Percentiles rank a stretch among this genome's conserved stretches.
Conservation (phyloP, 129 eudicot genomes). For the Flaveria linearis region DNA sequence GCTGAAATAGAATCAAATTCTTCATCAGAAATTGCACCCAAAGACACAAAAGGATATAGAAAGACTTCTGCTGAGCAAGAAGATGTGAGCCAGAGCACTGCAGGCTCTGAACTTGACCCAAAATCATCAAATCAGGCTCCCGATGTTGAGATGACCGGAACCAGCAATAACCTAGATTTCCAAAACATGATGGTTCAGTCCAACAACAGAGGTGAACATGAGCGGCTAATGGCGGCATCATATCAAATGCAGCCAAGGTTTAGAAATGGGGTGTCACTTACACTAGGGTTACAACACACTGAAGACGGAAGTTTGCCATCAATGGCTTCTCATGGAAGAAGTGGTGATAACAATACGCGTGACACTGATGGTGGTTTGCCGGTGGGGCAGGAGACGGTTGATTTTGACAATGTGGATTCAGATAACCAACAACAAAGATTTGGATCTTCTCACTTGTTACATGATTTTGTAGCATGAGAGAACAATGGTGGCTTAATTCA, state of each 20-base stretch:
- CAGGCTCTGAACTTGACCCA: slow-evolving; percentile 50
- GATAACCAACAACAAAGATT: slow-evolving; percentile 51
- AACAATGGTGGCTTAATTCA: slow-evolving; percentile 19
- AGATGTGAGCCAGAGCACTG: slow-evolving; percentile 38
- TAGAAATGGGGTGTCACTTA: slow-evolving; percentile 62
- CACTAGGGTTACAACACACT: slow-evolving; percentile 67
- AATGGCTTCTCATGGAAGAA: slow-evolving; percentile 43
- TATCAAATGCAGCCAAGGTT: slow-evolving; percentile 52
- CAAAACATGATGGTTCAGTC: slow-evolving; percentile 40
- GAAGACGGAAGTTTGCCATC: slow-evolving; percentile 52
- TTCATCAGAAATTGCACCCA: slow-evolving; percentile 50
- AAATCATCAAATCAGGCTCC: slow-evolving; percentile 35
- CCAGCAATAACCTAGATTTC: slow-evolving; percentile 31
- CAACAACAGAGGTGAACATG: slow-evolving; percentile 27
- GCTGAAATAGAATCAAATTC: slow-evolving; percentile 59
- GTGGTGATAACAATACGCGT: slow-evolving; percentile 37
- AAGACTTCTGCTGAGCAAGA: slow-evolving; percentile 46
- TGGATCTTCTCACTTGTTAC: slow-evolving; percentile 58
- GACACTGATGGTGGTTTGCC: slow-evolving; percentile 34
- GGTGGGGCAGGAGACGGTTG: slow-evolving; percentile 47
- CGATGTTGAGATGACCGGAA: slow-evolving; percentile 48
- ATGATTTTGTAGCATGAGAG: slow-evolving; percentile 64
- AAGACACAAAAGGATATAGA: slow-evolving; percentile 27
- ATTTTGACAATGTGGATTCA: slow-evolving; percentile 53
- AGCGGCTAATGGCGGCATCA: slow-evolving; percentile 34